Conservation (phyloP, 192 early-diverging fungal species). For the Gaertneriomyces semiglobifer region DNA sequence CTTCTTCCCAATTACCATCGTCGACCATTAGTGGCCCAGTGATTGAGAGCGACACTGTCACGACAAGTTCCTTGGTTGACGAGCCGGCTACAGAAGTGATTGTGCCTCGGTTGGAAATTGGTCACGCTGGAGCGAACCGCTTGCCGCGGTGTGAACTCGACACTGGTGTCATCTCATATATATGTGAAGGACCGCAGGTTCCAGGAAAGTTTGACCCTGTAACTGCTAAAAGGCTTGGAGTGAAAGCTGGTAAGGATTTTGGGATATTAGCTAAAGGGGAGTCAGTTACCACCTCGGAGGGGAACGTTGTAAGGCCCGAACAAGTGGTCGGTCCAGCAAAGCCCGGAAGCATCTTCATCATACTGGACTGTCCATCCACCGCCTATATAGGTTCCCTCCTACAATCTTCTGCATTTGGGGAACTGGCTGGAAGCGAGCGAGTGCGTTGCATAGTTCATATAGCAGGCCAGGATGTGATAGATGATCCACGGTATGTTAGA, state of each 20-base stretch:
- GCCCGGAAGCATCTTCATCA: conserved; percentile 52
- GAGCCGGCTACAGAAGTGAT: conserved; percentile 6
- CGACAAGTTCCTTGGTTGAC: not conserved
- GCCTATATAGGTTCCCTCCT: conserved; percentile 28
- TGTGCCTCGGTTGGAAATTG: conserved; percentile 27
- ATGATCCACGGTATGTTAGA: conserved; percentile 57
- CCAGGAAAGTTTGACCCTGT: conserved; percentile 76
- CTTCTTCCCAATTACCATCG: not conserved
- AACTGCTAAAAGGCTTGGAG: conserved; percentile 64
- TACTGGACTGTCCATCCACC: conserved; percentile 37
- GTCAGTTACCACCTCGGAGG: conserved; percentile 57
- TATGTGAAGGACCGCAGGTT: conserved; percentile 68
- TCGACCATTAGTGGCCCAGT: not conserved
- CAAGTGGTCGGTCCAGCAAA: conserved; percentile 59
- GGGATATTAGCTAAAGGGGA: conserved; percentile 60
- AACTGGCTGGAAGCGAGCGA: not conserved
- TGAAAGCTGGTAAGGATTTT: conserved; percentile 59
- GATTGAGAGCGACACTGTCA: not conserved
- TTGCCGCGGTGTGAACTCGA: conserved; percentile 52
- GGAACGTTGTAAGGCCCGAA: conserved; percentile 65
- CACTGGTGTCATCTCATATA: conserved; percentile 61
- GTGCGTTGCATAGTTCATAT: conserved; percentile 70
- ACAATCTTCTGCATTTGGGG: not conserved
- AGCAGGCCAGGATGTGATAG: conserved; percentile 59
- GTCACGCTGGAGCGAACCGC: conserved; percentile 69